phyloP scores from a whole-genome alignment of 2,329 filamentous ascomycete species.

The Fusarium protoensiforme region DNA sequence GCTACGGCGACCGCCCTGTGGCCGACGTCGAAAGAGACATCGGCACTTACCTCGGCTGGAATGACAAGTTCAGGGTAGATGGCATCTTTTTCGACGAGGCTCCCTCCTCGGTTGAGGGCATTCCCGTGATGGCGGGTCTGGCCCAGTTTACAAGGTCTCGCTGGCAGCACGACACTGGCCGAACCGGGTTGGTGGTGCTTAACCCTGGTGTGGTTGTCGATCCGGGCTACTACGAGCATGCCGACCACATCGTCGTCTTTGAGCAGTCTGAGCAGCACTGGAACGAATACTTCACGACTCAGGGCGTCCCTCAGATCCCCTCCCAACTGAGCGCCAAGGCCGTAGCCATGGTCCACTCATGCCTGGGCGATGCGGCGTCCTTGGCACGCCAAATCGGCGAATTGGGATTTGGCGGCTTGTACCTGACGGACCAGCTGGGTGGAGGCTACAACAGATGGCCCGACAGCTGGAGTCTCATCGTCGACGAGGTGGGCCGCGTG shows the following conservation, averaged over 20 bases:
- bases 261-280: conserved; percentile 22
- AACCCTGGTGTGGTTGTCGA: conserved; percentile 23
- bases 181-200: conserved; percentile 8
- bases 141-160: conserved; percentile 17
- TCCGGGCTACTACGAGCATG: conserved; percentile 11
- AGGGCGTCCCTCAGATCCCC: background rate
- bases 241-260: conserved; percentile 22
- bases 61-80: conserved; percentile 12
- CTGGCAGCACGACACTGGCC: conserved; percentile 6
- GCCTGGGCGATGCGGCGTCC: background rate
- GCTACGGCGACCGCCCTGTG: conserved; percentile 13
- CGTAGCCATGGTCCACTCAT: conserved; percentile 29
- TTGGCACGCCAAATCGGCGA: conserved; percentile 7
- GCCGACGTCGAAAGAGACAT: conserved; percentile 16
- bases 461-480: background rate
- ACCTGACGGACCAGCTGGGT: conserved; percentile 23
- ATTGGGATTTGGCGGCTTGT: conserved; percentile 19
- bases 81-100: conserved; percentile 35
- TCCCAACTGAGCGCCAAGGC: conserved; percentile 1
- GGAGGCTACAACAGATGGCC: conserved; percentile 33
- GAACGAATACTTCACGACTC: background rate
- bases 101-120: conserved; percentile 3
- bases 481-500: background rate
- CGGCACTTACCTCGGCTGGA: conserved; percentile 22
- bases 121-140: background rate